Conservation (phyloP, 352 stramenopile genomes). For the Phytopythium litorale region DNA sequence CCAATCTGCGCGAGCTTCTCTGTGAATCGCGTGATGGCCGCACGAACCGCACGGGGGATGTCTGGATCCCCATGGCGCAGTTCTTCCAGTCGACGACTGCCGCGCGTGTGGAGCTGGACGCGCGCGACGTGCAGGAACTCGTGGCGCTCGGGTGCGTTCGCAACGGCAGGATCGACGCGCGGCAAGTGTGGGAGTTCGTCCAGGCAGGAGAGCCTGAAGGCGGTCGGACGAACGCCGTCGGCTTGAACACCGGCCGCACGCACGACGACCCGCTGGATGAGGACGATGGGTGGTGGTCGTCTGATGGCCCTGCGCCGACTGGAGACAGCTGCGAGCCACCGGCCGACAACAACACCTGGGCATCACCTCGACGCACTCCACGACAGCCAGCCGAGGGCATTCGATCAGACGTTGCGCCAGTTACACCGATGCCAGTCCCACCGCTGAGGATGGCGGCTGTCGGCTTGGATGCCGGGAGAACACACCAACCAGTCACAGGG, state of each 20-base stretch:
- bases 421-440: neutral
- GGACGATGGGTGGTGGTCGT: conserved; percentile 1
- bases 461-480: neutral
- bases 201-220: neutral
- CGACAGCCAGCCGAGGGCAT: neutral
- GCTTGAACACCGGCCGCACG: neutral
- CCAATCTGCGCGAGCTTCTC: conserved; percentile 2
- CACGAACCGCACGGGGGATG: neutral
- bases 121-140: conserved; percentile 6
- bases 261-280: conserved; percentile 1
- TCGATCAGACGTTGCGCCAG: neutral
- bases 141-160: conserved; percentile 7
- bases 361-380: neutral
- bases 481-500: neutral
- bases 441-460: neutral
- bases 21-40: neutral
- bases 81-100: conserved; percentile 4
- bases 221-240: neutral
- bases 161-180: conserved; percentile 1
- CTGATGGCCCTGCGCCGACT: neutral
- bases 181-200: neutral
- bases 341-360: neutral
- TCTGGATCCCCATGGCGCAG: conserved; percentile 5
- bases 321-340: conserved; percentile 2
- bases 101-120: neutral